A percentile compares a stretch with the other conserved stretches of the same genome.
These are phyloP conservation scores for Cucurbita moschata DNA, from an alignment of 306 rosid genomes.

Conservation along the genomic window DNA sequence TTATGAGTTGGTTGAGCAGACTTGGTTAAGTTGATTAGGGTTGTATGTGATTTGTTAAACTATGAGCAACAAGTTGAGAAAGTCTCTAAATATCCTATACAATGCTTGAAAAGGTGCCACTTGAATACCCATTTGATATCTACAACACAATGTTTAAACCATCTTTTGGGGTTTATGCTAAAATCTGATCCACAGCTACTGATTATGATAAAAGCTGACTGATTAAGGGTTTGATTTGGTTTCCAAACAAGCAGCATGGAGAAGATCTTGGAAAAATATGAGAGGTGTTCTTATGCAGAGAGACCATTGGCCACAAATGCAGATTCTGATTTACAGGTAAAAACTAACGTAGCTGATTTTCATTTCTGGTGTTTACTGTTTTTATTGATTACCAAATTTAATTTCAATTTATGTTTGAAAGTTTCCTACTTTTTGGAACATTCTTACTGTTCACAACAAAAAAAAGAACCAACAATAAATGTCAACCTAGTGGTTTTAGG, in stretches of 20 bases:
- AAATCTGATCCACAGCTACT: neutral
- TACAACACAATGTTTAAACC: too few species aligned
- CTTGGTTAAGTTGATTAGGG: too few species aligned
- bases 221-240: neutral
- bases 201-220: neutral
- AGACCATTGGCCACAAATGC: constrained; percentile 6
- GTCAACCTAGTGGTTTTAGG: neutral
- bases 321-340: constrained; percentile 38
- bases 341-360: neutral
- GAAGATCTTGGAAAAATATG: constrained; percentile 43
- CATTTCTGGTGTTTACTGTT: neutral
- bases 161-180: neutral
- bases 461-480: neutral
- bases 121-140: too few species aligned
- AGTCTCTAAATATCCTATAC: too few species aligned
- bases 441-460: neutral
- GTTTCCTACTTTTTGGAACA: neutral
- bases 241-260: constrained; percentile 31
- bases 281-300: constrained; percentile 25
- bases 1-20: neutral
- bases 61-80: too few species aligned
- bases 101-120: too few species aligned
- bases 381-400: too few species aligned
- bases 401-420: neutral
- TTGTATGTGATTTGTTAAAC: too few species aligned